phyloP scores from a whole-genome alignment of 2,329 filamentous ascomycete species.

The Scedosporium minutisporum region DNA sequence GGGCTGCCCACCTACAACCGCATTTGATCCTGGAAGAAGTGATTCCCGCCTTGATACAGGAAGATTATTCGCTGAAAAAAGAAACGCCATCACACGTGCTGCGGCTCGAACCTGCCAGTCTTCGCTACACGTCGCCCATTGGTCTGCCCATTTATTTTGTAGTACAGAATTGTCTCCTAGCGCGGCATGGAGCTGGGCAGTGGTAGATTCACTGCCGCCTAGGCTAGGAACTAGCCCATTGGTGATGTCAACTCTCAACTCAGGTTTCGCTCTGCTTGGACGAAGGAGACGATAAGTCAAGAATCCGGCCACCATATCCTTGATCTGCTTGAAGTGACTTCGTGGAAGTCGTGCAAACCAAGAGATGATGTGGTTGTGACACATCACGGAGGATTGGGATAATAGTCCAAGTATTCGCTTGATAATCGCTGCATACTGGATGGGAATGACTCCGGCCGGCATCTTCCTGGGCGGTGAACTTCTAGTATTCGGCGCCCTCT shows the following conservation, averaged over 20 bases:
- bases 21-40: neutral
- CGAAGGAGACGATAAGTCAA: conserved; percentile 70
- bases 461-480: neutral
- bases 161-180: conserved; percentile 34
- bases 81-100: conserved; percentile 66
- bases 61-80: conserved; percentile 72
- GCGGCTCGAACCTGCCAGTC: conserved; percentile 87
- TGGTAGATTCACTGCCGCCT: conserved; percentile 47
- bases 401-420: conserved; percentile 76
- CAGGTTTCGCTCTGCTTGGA: conserved; percentile 57
- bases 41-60: conserved; percentile 24
- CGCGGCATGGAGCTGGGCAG: conserved; percentile 69
- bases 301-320: conserved; percentile 69
- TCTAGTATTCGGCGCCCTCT: neutral
- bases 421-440: conserved; percentile 49
- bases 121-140: conserved; percentile 57
- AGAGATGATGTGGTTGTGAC: conserved; percentile 64
- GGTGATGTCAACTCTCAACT: conserved; percentile 48
- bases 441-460: neutral
- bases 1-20: conserved; percentile 17
- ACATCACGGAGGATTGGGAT: conserved; percentile 64
- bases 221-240: conserved; percentile 66
- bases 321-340: conserved; percentile 58
- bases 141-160: conserved; percentile 38
- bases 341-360: conserved; percentile 70